Percentiles rank a stretch among this genome's conserved stretches.
phyloP scores from a whole-genome alignment of 306 rosid genomes.

The Senna siamea region DNA sequence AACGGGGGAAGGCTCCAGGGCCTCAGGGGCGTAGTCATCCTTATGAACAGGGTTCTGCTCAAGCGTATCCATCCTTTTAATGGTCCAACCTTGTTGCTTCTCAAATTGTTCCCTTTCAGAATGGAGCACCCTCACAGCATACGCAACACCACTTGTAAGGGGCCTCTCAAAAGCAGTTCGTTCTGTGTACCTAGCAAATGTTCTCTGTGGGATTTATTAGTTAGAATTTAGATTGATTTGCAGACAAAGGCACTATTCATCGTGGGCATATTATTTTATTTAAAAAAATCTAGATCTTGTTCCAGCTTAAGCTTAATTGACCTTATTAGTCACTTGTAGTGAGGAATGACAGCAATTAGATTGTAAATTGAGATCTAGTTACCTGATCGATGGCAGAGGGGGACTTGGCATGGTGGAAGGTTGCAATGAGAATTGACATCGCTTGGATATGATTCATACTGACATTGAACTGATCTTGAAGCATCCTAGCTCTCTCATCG shows the following conservation, averaged over 20 bases:
- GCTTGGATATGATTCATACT: slow-evolving; percentile 98
- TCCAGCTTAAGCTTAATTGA: slow-evolving; percentile 28
- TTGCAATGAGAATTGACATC: slow-evolving; percentile 91
- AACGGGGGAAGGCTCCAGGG: slow-evolving; percentile 72
- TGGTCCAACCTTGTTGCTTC: slow-evolving; percentile 97
- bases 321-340: background rate
- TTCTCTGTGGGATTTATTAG: slow-evolving; percentile 57
- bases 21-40: slow-evolving; percentile 74
- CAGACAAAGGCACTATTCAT: slow-evolving; percentile 9
- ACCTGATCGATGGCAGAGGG: slow-evolving; percentile 97
- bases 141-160: slow-evolving; percentile 97
- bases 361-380: slow-evolving; percentile 37
- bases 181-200: slow-evolving; percentile 95
- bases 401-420: slow-evolving; percentile 83
- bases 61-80: slow-evolving; percentile 85
- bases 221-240: slow-evolving; percentile 51
- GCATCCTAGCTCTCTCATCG: slow-evolving; percentile 95
- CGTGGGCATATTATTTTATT: too few relatives aligned
- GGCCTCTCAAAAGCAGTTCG: slow-evolving; percentile 99
- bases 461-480: slow-evolving; percentile 96
- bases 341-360: slow-evolving; percentile 13
- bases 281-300: slow-evolving; percentile 36
- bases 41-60: slow-evolving; percentile 80
- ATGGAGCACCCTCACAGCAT: slow-evolving; percentile 97
- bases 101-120: slow-evolving; percentile 93